Percentiles rank a stretch among this genome's conserved stretches.
Conservation (phyloP, 371 early-diverging fungal species). For the Mucor racemosus region DNA sequence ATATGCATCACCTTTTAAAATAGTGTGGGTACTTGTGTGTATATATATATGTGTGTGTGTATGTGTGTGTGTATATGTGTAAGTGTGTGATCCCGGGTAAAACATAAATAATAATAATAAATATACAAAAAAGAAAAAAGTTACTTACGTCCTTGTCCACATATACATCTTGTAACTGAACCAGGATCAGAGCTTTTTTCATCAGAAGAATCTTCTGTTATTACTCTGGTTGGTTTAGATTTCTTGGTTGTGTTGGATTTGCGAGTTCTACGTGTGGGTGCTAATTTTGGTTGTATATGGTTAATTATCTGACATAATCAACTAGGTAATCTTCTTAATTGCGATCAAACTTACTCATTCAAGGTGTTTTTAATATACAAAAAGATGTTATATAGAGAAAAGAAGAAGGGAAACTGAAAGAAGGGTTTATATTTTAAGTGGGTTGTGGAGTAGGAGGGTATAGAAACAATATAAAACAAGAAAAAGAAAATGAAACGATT, state of each 20-base stretch:
- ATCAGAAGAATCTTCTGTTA: constrained; percentile 21
- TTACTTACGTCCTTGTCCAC: constrained; percentile 72
- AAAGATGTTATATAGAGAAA: not conserved
- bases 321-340: not conserved
- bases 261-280: constrained; percentile 1
- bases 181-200: constrained; percentile 64
- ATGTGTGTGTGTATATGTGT: not conserved
- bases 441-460: not conserved
- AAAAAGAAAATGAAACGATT: not conserved
- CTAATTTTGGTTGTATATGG: not conserved
- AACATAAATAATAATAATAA: not conserved
- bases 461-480: not conserved
- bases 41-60: not conserved
- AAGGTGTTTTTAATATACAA: not conserved
- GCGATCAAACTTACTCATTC: not conserved
- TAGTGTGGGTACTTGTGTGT: not conserved
- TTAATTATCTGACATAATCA: not conserved
- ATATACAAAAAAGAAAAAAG: not conserved
- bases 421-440: not conserved
- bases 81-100: constrained; percentile 6
- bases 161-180: constrained; percentile 84
- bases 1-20: not conserved
- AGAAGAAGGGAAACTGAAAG: not conserved
- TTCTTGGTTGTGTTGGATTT: not conserved
- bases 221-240: constrained; percentile 2